Conservation (phyloP, 345 rosid species). For the Gossypium thurberi region DNA sequence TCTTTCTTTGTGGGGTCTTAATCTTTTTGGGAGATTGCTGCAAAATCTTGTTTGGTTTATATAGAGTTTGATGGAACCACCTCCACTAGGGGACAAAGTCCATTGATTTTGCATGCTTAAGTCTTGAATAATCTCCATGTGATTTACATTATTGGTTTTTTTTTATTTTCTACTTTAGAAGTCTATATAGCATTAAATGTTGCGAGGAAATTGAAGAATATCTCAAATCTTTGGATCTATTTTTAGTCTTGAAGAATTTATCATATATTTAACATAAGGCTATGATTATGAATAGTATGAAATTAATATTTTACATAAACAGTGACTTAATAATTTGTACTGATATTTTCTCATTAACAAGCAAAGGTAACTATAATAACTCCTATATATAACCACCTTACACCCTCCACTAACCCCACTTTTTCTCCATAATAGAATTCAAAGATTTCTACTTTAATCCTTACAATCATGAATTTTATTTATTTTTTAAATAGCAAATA, state of each 20-base stretch:
- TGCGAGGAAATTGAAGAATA: background rate
- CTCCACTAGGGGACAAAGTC: background rate
- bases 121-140: background rate
- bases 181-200: background rate
- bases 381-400: background rate
- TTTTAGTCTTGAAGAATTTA: background rate
- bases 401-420: constrained; percentile 6
- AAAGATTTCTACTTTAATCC: background rate
- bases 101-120: constrained; percentile 1
- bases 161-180: background rate
- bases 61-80: background rate
- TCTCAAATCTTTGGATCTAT: background rate
- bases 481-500: background rate
- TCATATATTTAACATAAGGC: background rate
- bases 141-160: background rate
- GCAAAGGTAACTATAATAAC: constrained; percentile 3
- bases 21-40: background rate
- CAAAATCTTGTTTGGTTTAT: background rate
- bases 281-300: background rate
- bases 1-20: too few relatives aligned
- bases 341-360: constrained; percentile 4
- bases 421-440: background rate
- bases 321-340: background rate
- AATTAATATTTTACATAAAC: background rate
- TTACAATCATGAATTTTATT: background rate